Evolutionary conservation across 2,329 filamentous ascomycete genomes (phyloP), one percentile per base, ranked within the genome.

Genomic region (Septoria petroselini): DNA sequence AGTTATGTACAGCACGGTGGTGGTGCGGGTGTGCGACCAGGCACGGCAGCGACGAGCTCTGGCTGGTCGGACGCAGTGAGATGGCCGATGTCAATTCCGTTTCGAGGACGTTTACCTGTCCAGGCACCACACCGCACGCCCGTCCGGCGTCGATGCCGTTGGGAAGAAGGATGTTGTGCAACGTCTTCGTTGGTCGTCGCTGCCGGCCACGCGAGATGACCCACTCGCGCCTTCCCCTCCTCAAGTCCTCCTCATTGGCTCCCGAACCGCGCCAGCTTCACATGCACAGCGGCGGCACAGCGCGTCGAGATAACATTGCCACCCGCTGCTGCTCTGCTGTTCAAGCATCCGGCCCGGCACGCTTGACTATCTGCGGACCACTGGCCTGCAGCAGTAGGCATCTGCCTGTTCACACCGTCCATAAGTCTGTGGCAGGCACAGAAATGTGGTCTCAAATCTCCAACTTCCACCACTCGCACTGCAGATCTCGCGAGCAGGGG

Each of bases 1-100:
- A n/a, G 30, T 33, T 42, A 35, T 34, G 41, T 25, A 35, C 41
- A 14, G 30, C 11, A 27, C n/a, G n/a, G n/a, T n/a, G n/a, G n/a
- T n/a, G n/a, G 23, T 17, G n/a, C 19, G 19, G n/a, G n/a, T n/a
- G 47, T 49, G 47, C 40, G 40, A 49, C 46, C 30, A 11, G 38
- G 39, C 39, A 43, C 46, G 30, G 35, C 46, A 49, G 46, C 23
- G n/a, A 11, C 18, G 47, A 25, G 23, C 23, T 17, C 33, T n/a
- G 4, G 11, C 11, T 15, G 11, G 30, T n/a, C 30, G 12, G 14
- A 27, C 12, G 27, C 12, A 14, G 40, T 15, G 7, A 15, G 11
- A 31, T 18, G 23, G 41, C 30, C 23, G 41, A 19, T 17, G 30
- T 19, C 29, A n/a, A 5, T 27, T 27, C 23, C 23, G 23, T 9